These are phyloP conservation scores for Trichoderma aggressivum DNA, from an alignment of 2,329 filamentous ascomycete genomes.

Conservation along the genomic window DNA sequence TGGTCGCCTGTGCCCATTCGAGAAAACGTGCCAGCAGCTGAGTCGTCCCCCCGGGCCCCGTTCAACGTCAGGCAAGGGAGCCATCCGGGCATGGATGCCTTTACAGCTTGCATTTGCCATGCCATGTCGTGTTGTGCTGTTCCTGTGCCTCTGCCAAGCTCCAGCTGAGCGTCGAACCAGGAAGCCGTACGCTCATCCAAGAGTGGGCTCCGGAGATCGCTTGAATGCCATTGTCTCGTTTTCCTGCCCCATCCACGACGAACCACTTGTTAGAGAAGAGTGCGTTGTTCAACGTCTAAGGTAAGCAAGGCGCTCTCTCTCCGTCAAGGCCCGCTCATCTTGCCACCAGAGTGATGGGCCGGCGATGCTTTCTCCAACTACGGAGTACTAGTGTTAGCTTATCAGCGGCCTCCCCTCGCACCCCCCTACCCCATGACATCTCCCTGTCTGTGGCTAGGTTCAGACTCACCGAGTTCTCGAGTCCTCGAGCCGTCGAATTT, in stretches of 20 bases:
- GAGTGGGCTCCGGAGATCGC: not conserved
- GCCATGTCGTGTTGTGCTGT: slow-evolving; percentile 10
- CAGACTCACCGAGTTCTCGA: not conserved
- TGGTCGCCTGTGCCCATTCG: not conserved
- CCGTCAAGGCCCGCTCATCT: slow-evolving; percentile 13
- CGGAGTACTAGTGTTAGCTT: slow-evolving; percentile 18
- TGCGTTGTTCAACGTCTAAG: slow-evolving; percentile 12
- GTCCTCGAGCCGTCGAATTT: not conserved
- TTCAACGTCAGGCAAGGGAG: not conserved
- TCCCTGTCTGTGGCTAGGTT: slow-evolving; percentile 1
- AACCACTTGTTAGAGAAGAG: slow-evolving; percentile 8
- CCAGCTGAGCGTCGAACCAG: slow-evolving; percentile 1
- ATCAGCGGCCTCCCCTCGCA: slow-evolving; percentile 9
- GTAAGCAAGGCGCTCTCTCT: slow-evolving; percentile 7
- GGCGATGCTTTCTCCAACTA: slow-evolving; percentile 11
- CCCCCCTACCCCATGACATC: not conserved
- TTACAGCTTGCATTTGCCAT: slow-evolving; percentile 15
- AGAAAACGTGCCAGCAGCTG: slow-evolving; percentile 15
- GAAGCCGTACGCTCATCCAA: not conserved
- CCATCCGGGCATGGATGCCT: slow-evolving; percentile 10
- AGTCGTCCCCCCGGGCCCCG: slow-evolving; percentile 7
- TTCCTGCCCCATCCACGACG: slow-evolving; percentile 10
- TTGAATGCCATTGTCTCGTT: slow-evolving; percentile 3
- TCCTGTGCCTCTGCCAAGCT: slow-evolving; percentile 13
- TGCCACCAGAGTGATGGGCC: slow-evolving; percentile 11